Evolutionary conservation across 2,329 filamentous ascomycete species (phyloP), one percentile per base, ranked within the genome.

Genomic region (Venturia asperata): DNA sequence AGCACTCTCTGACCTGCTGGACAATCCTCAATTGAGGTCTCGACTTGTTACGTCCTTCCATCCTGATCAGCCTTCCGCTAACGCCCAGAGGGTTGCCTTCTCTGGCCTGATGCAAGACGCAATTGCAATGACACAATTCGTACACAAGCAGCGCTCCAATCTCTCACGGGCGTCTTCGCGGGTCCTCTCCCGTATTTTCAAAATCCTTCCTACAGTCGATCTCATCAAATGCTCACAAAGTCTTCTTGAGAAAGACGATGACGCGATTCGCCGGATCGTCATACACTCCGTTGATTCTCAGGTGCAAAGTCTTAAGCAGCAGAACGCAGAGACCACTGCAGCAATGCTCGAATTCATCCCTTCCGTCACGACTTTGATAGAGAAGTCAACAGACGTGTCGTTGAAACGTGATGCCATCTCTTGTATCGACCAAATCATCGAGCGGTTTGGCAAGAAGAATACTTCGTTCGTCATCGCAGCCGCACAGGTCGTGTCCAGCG

Each of bases 401-500:
- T 88, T 94, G 74, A 92, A 93, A 77, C 88, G 92, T 71, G 91
- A 90, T 13, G 90, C 92, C 0, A 87, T 99, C 67, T 87, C 87
- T 43, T 97, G 93, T 70, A 88, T 97, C 56, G 92, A 97, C 77
- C 90, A 91, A 75, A 95, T 99, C 68, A 85, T 90, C 2, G 92
- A 97, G 77, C 93, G 93, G 74, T 97, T 96, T 74, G 95, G 94
- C 69, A 95, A 94, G 80, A 95, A 92, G 74, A 90, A 96, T 71
- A 82, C 89, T 1, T 85, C 89, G 69, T 87, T 86, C 56, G 89
- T 96, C 56, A 82, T 89, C 34, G 84, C 84, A 5, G 89, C 92
- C 5, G 91, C 92, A 5, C 81, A 86, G 66, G 88, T 88, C 1
- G 88, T 99, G 70, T 87, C 90, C 45, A 87, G 92, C 52, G 79